Conservation (phyloP, 2,329 filamentous ascomycete genomes). For the Onygenales sp. region DNA sequence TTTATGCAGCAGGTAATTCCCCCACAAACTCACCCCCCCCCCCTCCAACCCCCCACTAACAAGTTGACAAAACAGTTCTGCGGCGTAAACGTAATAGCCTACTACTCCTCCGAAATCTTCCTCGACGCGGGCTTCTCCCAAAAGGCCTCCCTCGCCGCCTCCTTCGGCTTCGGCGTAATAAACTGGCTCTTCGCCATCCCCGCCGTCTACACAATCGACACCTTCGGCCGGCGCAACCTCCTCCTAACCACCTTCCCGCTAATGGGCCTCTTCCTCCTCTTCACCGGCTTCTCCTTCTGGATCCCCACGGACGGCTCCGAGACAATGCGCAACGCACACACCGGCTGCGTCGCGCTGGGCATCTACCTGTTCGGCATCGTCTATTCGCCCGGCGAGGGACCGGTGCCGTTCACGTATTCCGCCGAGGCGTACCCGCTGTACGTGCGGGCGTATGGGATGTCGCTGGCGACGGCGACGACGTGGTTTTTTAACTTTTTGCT, state of each 20-base stretch:
- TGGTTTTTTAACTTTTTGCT: constrained; percentile 51
- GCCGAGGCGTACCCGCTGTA: constrained; percentile 59
- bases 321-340: constrained; percentile 23
- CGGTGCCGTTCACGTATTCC: constrained; percentile 58
- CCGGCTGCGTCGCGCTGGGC: constrained; percentile 33
- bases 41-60: background rate
- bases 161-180: constrained; percentile 52
- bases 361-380: constrained; percentile 36
- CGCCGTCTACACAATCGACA: constrained; percentile 58
- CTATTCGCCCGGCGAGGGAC: constrained; percentile 51
- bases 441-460: constrained; percentile 54
- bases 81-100: constrained; percentile 46
- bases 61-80: constrained; percentile 28
- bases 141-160: constrained; percentile 45
- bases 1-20: constrained; percentile 51
- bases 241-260: constrained; percentile 56
- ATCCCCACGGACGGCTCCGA: constrained; percentile 28
- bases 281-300: constrained; percentile 45
- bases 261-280: constrained; percentile 47
- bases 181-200: constrained; percentile 58
- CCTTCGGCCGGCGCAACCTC: constrained; percentile 55
- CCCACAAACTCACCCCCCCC: background rate
- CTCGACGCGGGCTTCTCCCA: constrained; percentile 42
- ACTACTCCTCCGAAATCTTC: constrained; percentile 55
- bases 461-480: constrained; percentile 52